Evolutionary conservation across 2,329 filamentous ascomycete genomes (phyloP), one percentile per base, ranked within the genome.

Genomic region (Aureobasidium sp.): DNA sequence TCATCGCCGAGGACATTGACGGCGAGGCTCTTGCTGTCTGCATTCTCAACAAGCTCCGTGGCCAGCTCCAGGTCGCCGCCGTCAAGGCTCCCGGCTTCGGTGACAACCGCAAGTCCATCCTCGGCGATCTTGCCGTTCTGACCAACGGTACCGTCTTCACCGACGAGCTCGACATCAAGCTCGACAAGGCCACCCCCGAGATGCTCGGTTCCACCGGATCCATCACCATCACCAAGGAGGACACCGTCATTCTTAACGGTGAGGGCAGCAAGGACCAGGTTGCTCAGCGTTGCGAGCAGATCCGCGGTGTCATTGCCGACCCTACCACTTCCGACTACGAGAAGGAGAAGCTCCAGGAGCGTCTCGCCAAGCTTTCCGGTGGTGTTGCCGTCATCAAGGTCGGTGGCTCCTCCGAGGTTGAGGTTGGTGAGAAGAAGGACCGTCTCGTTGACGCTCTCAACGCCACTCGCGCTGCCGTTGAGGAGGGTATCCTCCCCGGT

Each of bases 261-360:
- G 91, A 96, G 73, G 94, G 94, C 67, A 88, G 81, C 87, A 97
- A 97, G 85, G 94, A 99, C 74, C 77, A 84, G 68, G 95, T 99
- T 72, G 79, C 89, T 67, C 91, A 97, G 83, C 90, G 94, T 75
- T 97, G 94, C 80, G 94, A 99, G 81, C 94, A 99, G 83, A 99
- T 99, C 79, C 92, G 94, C 70, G 92, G 93, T 69, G 91, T 97
- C 78, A 96, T 97, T 82, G 84, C 82, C 66, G 94, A 99, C 81
- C 89, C 93, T 68, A 87, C 85, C 70, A 99, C 94, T 67, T 97
- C 92, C 53, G 94, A 99, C 74, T 99, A 99, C 81, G 94, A 99
- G 86, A 97, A 97, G 86, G 94, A 99, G 89, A 99, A 99, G 87
- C 90, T 99, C 68, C 94, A 97, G 82, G 94, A 99, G 84, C 94